These are phyloP conservation scores for Fusarium liriodendri DNA, from an alignment of 2,329 filamentous ascomycete genomes.

Conservation along the genomic window DNA sequence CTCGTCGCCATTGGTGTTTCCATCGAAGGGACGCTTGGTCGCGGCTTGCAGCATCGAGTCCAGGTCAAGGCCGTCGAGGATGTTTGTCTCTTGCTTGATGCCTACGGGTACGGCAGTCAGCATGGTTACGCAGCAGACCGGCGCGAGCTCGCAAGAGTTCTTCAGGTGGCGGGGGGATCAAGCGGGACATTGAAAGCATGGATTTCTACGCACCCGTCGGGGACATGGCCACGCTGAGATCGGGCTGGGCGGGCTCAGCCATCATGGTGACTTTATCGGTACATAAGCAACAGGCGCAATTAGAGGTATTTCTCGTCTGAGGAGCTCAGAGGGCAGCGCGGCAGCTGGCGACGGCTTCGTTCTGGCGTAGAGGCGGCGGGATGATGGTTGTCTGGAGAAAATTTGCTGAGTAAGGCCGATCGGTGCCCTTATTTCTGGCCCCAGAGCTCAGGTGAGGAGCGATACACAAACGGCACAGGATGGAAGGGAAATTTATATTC, in stretches of 20 bases:
- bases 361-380: constrained; percentile 36
- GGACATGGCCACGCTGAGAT: constrained; percentile 49
- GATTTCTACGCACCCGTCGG: constrained; percentile 49
- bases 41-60: constrained; percentile 50
- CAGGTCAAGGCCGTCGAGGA: constrained; percentile 51
- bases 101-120: constrained; percentile 46
- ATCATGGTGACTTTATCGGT: constrained; percentile 50
- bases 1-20: constrained; percentile 42
- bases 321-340: constrained; percentile 33
- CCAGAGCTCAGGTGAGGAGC: constrained; percentile 48
- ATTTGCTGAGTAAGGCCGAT: constrained; percentile 55
- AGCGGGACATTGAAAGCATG: constrained; percentile 7
- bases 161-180: constrained; percentile 17
- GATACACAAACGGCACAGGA: constrained; percentile 54
- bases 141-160: constrained; percentile 11
- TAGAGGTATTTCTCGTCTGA: constrained; percentile 30
- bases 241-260: constrained; percentile 55
- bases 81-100: constrained; percentile 54
- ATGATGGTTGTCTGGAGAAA: constrained; percentile 53
- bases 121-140: constrained; percentile 11
- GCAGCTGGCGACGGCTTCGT: constrained; percentile 25
- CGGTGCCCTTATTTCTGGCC: constrained; percentile 56
- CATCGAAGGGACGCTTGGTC: constrained; percentile 53
- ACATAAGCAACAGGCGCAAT: constrained; percentile 39
- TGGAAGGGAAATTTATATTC: constrained; percentile 36